A percentile compares a stretch with the other conserved stretches of the same genome.
phyloP scores from a whole-genome alignment of 2,329 filamentous ascomycete species.

The Gaeumannomyces tritici region DNA sequence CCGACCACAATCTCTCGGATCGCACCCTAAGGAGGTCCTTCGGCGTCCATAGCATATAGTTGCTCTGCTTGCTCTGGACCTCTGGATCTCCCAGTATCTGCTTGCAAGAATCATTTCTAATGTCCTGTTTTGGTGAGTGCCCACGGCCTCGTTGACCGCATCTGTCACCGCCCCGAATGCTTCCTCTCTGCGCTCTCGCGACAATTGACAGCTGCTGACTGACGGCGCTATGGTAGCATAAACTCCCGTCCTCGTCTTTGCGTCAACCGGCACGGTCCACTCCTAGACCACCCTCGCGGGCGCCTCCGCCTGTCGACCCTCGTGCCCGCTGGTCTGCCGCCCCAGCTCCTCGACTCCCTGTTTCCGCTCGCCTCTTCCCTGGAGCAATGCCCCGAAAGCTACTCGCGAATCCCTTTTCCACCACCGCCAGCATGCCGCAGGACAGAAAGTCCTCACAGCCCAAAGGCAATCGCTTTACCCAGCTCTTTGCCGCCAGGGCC shows the following conservation, averaged over 20 bases:
- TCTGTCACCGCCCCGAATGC: not conserved
- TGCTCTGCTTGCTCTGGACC: not conserved
- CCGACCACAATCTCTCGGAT: not conserved
- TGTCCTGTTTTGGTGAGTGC: not conserved
- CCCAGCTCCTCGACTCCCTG: conserved; percentile 5
- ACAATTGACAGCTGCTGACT: not conserved
- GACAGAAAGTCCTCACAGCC: conserved; percentile 51
- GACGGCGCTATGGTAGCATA: not conserved
- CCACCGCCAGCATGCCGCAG: conserved; percentile 35
- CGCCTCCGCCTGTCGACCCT: not conserved
- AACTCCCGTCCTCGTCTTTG: not conserved
- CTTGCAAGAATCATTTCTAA: not conserved
- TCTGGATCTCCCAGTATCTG: not conserved
- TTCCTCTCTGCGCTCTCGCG: not conserved
- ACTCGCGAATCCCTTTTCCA: conserved; percentile 45
- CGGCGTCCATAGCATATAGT: not conserved
- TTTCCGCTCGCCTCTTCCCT: conserved; percentile 6
- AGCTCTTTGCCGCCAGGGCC: conserved; percentile 71
- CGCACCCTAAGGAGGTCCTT: not conserved
- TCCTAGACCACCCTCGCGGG: not conserved
- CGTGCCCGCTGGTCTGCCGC: not conserved
- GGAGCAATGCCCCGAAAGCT: conserved; percentile 48
- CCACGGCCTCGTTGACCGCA: not conserved
- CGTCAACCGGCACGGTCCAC: not conserved
- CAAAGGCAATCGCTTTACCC: conserved; percentile 68